Evolutionary conservation across 495 filamentous ascomycete species (phyloP), one percentile per base, ranked within the genome.

Genomic region (Alectoria sarmentosa): DNA sequence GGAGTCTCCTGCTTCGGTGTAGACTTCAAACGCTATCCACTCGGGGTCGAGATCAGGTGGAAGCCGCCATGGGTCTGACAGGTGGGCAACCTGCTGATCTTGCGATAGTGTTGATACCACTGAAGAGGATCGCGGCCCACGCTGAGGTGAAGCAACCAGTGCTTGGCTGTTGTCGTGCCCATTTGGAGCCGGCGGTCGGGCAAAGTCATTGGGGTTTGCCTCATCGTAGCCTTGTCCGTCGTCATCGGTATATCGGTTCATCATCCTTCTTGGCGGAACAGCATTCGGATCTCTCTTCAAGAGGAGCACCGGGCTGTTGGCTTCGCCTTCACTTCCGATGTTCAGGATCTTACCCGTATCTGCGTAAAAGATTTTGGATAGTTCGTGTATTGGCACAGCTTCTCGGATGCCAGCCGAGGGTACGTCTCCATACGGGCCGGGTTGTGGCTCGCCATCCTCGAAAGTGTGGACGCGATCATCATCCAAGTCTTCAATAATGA

Each of bases 321-420:
- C 85, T 67, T 91, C 89, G 7, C 85, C 86, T 38, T 90, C 85
- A 44, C 82, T 84, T 41, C 86, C 87, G 64, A 98, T 96, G 64
- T 95, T 96, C 41, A 99, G 82, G 23, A 99, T 92, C 71, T 89
- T 90, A 32, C 95, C 92, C 6, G 94, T 96, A 68, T 97, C 91
- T 19, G 94, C 93, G 69, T 98, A 99, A 74, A 99, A 98, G 32
- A 99, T 94, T 69, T 95, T 98, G 30, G 91, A 90, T 14, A 98
- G 85, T 69, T 98, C 87, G 72, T 95, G 87, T 39, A 99, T 87
- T 0, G 95, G 94, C 9, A 99, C 79, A 36, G 85, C 80, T 68
- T 96, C 90, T 38, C 91, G 80, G 26, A 98, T 86, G 8, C 95
- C 95, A 30, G 94, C 92, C 34, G 75, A 72, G 11, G 74, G 61